Conservation (phyloP, 208 protist genomes). For the Trypanosoma melophagium region DNA sequence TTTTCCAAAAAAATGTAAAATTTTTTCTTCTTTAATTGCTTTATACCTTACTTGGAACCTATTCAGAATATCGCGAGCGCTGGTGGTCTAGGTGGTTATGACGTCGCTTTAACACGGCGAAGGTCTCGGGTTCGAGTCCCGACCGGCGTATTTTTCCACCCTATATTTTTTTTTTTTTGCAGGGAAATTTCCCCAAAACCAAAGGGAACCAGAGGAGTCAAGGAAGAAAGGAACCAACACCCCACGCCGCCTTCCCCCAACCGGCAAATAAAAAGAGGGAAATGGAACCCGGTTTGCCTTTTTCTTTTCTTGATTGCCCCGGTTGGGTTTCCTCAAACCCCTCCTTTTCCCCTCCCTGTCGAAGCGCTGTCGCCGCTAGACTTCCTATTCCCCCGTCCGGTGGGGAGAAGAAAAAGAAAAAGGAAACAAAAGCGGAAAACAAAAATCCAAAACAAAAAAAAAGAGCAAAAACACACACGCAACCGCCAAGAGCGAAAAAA, state of each 20-base stretch:
- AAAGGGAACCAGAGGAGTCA: not conserved
- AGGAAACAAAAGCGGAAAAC: not conserved
- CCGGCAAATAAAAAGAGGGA: not conserved
- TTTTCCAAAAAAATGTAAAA: too few relatives aligned
- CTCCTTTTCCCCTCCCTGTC: too few relatives aligned
- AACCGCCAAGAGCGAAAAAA: not conserved
- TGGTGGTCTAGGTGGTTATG: slow-evolving; percentile 92
- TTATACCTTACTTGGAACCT: too few relatives aligned
- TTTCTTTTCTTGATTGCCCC: too few relatives aligned
- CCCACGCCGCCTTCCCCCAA: not conserved
- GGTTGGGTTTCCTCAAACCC: too few relatives aligned
- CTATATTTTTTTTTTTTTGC: too few relatives aligned
- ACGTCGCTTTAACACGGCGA: slow-evolving; percentile 93
- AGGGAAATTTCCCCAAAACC: not conserved
- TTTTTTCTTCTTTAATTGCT: too few relatives aligned
- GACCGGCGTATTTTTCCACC: slow-evolving; percentile 75
- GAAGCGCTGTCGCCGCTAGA: too few relatives aligned
- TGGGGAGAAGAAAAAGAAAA: not conserved
- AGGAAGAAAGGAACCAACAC: not conserved
- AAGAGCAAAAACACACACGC: not conserved
- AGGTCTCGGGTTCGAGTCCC: slow-evolving; percentile 91
- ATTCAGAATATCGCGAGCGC: too few relatives aligned
- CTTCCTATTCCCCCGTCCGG: too few relatives aligned
- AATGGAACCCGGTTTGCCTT: too few relatives aligned
- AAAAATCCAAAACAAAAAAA: not conserved